Percentiles rank a stretch among this genome's conserved stretches.
phyloP scores from a whole-genome alignment of 768 basidiomycete genomes.

The Mycena amicta region DNA sequence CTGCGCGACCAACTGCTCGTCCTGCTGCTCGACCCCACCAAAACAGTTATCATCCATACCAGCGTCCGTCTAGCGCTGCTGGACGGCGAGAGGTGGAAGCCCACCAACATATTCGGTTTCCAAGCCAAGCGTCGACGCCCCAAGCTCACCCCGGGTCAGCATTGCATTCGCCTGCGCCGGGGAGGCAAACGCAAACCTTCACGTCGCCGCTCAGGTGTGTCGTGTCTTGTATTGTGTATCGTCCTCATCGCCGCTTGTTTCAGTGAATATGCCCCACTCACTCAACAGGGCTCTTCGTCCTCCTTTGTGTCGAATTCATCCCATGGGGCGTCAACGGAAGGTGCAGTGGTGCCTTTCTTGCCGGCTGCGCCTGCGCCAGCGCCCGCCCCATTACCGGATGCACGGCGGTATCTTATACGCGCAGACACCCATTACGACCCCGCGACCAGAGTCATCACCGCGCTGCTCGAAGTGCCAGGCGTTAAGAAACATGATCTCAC shows the following conservation, averaged over 20 bases:
- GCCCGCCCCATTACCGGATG: conserved; percentile 17
- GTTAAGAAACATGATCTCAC: conserved; percentile 57
- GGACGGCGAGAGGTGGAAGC: conserved; percentile 1
- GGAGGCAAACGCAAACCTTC: conserved; percentile 21
- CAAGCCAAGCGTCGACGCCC: conserved; percentile 19
- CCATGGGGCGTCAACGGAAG: neutral
- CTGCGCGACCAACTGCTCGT: conserved; percentile 16
- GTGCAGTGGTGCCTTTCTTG: neutral
- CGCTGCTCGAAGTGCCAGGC: conserved; percentile 70
- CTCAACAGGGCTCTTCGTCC: neutral
- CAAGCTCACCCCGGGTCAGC: conserved; percentile 6
- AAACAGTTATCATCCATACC: conserved; percentile 8
- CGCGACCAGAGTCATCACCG: conserved; percentile 50
- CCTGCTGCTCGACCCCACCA: conserved; percentile 17
- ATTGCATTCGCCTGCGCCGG: conserved; percentile 22
- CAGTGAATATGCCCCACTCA: neutral
- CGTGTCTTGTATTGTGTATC: neutral
- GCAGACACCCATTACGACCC: conserved; percentile 61
- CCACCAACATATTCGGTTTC: conserved; percentile 16
- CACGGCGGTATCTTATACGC: conserved; percentile 46
- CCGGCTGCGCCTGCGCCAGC: too few species aligned
- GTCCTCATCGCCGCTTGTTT: neutral
- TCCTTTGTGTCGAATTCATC: neutral
- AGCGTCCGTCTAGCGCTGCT: conserved; percentile 10
- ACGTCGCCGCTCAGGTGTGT: conserved; percentile 13